phyloP scores from a whole-genome alignment of 768 basidiomycete genomes.

The Leccinum rimulosum region DNA sequence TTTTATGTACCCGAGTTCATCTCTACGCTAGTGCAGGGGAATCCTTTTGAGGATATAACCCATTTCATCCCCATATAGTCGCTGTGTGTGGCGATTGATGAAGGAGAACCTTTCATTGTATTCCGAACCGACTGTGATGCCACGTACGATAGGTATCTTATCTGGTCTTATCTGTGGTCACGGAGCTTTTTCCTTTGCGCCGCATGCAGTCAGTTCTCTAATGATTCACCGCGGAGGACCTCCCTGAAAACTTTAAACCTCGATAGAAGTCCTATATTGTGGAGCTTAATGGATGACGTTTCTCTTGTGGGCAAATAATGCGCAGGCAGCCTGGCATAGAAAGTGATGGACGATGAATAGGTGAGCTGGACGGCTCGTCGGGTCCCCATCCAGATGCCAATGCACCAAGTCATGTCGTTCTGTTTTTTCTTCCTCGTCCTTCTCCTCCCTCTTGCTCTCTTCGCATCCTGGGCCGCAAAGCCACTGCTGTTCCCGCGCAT shows the following conservation, averaged over 20 bases:
- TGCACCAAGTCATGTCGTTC: slow-evolving; percentile 5
- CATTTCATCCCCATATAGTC: slow-evolving; percentile 2
- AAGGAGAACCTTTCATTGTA: not conserved
- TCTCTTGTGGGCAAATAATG: not conserved
- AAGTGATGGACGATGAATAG: slow-evolving; percentile 10
- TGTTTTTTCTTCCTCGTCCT: not conserved
- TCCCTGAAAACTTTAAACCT: not conserved
- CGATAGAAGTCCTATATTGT: not conserved
- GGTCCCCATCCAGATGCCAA: not conserved
- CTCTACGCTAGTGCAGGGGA: not conserved
- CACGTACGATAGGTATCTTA: not conserved
- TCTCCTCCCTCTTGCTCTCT: not conserved
- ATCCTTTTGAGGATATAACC: not conserved
- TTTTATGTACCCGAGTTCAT: not conserved
- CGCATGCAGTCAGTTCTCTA: not conserved
- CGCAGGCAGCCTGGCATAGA: not conserved
- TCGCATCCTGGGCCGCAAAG: not conserved
- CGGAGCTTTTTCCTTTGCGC: not conserved
- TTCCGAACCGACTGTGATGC: not conserved
- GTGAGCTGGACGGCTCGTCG: not conserved
- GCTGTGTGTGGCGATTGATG: slow-evolving; percentile 4
- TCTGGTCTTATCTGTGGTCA: not conserved
- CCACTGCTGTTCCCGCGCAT: not conserved
- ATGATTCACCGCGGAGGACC: not conserved
- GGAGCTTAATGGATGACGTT: not conserved